Percentiles rank a stretch among this genome's conserved stretches.
Evolutionary conservation across 331 rosid genomes (phyloP).

Genomic region (Acacia pycnantha): DNA sequence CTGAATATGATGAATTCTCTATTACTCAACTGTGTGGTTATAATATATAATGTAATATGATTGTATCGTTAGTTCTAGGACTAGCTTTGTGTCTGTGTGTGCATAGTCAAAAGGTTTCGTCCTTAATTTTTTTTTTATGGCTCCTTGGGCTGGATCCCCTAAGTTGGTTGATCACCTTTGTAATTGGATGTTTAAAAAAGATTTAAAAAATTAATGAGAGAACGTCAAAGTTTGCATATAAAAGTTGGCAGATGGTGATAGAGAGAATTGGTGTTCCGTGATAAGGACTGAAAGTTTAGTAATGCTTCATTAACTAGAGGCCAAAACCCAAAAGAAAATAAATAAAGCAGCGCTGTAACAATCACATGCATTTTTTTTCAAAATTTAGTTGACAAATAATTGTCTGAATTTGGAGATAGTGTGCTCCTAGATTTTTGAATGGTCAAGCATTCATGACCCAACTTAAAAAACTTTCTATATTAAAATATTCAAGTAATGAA

Average conservation of each 20-base stretch:
- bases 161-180: slow-evolving; percentile 28
- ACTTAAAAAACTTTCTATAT: too few relatives aligned
- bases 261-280: background rate
- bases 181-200: slow-evolving; percentile 27
- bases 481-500: too few relatives aligned
- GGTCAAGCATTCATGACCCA: background rate
- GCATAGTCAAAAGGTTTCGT: slow-evolving; percentile 23
- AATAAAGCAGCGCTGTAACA: background rate
- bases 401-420: background rate
- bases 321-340: background rate
- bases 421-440: background rate
- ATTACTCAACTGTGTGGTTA: slow-evolving; percentile 32
- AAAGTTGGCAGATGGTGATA: background rate
- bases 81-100: background rate
- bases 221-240: background rate
- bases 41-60: background rate
- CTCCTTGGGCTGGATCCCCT: background rate
- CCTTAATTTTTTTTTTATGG: background rate
- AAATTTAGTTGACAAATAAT: background rate
- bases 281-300: background rate
- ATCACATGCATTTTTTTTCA: background rate
- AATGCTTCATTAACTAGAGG: background rate
- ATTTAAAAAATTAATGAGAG: background rate
- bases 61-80: slow-evolving; percentile 26
- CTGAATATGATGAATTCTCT: slow-evolving; percentile 19